A percentile compares a stretch with the other conserved stretches of the same genome.
Evolutionary conservation across 2,329 filamentous ascomycete species (phyloP).

Genomic region (Hypoxylon sp.): DNA sequence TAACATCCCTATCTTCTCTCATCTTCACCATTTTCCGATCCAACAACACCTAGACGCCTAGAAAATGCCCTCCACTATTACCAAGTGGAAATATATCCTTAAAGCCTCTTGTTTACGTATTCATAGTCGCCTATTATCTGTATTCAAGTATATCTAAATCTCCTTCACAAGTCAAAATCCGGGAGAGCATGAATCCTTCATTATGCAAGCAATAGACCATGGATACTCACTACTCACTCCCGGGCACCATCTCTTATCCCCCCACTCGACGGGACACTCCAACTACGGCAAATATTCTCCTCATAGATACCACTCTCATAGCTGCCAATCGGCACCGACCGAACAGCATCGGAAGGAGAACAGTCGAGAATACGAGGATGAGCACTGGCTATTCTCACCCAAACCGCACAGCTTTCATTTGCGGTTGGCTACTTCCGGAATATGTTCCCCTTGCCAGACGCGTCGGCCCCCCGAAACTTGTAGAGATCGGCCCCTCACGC

Average conservation of each 20-base stretch:
- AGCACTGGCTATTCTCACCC: constrained; percentile 25
- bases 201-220: constrained; percentile 43
- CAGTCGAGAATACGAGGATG: constrained; percentile 45
- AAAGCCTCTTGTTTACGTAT: constrained; percentile 38
- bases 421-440: constrained; percentile 28
- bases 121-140: constrained; percentile 26
- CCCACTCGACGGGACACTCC: constrained; percentile 35
- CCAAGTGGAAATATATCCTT: constrained; percentile 46
- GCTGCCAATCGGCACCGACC: constrained; percentile 25
- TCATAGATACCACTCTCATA: constrained; percentile 41
- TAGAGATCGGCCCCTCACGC: constrained; percentile 35
- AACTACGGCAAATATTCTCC: constrained; percentile 21
- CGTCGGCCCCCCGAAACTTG: constrained; percentile 36
- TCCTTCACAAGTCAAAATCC: constrained; percentile 28
- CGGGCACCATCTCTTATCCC: constrained; percentile 24
- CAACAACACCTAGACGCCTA: constrained; percentile 27
- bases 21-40: constrained; percentile 1
- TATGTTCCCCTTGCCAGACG: constrained; percentile 31
- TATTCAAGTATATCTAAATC: constrained; percentile 37
- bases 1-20: constrained; percentile 11
- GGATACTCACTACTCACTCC: constrained; percentile 29
- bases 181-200: constrained; percentile 41
- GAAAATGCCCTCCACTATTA: constrained; percentile 43
- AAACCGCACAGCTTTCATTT: constrained; percentile 27
- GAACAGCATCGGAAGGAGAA: constrained; percentile 37